Percentiles rank a stretch among this genome's conserved stretches.
These are phyloP conservation scores for Elaeis oleifera DNA, from an alignment of 202 grass and related monocot genomes.

Conservation along the genomic window DNA sequence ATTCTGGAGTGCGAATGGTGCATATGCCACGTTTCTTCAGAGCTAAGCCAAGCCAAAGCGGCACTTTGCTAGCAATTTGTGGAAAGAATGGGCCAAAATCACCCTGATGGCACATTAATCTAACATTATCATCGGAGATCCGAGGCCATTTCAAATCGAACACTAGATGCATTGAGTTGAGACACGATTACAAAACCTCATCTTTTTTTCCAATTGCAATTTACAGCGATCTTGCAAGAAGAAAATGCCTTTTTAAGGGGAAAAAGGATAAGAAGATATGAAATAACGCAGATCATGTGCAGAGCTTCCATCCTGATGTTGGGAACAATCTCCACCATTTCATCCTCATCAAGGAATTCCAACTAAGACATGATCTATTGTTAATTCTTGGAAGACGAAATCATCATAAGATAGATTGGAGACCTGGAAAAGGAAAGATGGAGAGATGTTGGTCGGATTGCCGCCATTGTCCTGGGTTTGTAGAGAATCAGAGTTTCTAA, in stretches of 20 bases:
- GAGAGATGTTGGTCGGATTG: conserved; percentile 72
- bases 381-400: no score
- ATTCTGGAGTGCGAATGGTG: conserved; percentile 57
- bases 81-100: conserved; percentile 88
- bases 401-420: no score
- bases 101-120: conserved; percentile 24
- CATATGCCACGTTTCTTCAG: conserved; percentile 86
- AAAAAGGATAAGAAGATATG: neutral
- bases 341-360: conserved; percentile 4
- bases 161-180: no score
- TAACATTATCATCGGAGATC: no score
- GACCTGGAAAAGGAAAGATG: conserved; percentile 31
- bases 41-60: conserved; percentile 70
- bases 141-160: no score
- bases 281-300: conserved; percentile 6
- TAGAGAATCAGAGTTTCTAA: no score
- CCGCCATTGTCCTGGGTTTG: conserved; percentile 30
- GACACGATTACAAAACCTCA: no score
- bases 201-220: no score
- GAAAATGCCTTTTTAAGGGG: no score
- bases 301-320: conserved; percentile 11
- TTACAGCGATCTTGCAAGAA: neutral
- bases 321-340: conserved; percentile 2
- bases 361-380: neutral
- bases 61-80: conserved; percentile 70